These are phyloP conservation scores for Eucalyptus polyanthemos DNA, from an alignment of 345 rosid genomes.

Conservation along the genomic window DNA sequence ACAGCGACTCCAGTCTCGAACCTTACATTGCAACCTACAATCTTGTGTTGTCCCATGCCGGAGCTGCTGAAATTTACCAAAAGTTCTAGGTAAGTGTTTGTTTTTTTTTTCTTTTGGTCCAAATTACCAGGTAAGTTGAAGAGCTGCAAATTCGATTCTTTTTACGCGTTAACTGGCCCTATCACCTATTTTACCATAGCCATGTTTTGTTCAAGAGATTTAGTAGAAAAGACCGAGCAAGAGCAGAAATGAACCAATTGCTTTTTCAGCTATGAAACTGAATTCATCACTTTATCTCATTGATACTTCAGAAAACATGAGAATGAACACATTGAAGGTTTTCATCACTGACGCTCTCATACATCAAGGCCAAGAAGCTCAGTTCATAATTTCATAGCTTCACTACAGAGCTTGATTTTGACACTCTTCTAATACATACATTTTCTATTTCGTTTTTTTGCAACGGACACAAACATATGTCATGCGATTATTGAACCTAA, in stretches of 20 bases:
- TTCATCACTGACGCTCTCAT: not conserved
- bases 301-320: not conserved
- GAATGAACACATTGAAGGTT: not conserved
- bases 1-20: conserved; percentile 37
- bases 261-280: not conserved
- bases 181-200: not conserved
- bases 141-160: not conserved
- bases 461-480: not conserved
- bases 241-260: not conserved
- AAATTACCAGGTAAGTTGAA: not conserved
- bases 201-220: not conserved
- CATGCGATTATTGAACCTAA: not conserved
- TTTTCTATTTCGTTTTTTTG: not conserved
- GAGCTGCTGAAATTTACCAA: conserved; percentile 1
- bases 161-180: not conserved
- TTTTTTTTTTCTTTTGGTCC: too few species aligned
- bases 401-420: not conserved
- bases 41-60: conserved; percentile 15
- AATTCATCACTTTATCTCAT: not conserved
- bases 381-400: not conserved
- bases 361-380: not conserved
- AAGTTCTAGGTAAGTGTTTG: not conserved
- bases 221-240: not conserved
- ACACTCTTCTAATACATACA: not conserved
- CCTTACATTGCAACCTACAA: conserved; percentile 51